Percentiles rank a stretch among this genome's conserved stretches.
Evolutionary conservation across 192 early-diverging fungal genomes (phyloP).

Genomic region (Rhizoclosmatium globosum): DNA sequence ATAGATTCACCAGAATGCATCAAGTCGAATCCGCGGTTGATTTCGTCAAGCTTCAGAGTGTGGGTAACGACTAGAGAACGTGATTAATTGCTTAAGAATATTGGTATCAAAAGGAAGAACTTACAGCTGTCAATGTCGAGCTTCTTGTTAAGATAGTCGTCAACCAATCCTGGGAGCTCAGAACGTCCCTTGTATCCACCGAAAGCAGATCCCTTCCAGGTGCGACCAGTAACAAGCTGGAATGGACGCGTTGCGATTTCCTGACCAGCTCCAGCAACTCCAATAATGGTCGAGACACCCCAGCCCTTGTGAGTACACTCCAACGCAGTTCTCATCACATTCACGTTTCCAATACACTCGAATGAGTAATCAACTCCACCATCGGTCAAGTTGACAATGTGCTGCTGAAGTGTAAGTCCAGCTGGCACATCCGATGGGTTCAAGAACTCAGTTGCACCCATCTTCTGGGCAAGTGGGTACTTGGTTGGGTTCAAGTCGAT

Average conservation of each 20-base stretch:
- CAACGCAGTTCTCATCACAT: slow-evolving; percentile 94
- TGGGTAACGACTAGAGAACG: slow-evolving; percentile 71
- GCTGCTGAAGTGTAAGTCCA: slow-evolving; percentile 79
- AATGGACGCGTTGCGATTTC: slow-evolving; percentile 95
- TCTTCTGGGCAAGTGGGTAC: slow-evolving; percentile 78
- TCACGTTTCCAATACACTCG: slow-evolving; percentile 91
- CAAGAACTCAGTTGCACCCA: slow-evolving; percentile 89
- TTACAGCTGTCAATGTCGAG: slow-evolving; percentile 90
- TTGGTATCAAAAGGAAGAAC: slow-evolving; percentile 8
- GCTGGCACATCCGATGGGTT: slow-evolving; percentile 81
- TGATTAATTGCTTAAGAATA: background rate
- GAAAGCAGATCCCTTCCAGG: slow-evolving; percentile 96
- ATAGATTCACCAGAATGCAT: slow-evolving; percentile 79
- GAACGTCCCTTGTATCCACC: slow-evolving; percentile 96
- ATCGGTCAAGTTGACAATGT: slow-evolving; percentile 90
- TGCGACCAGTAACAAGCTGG: slow-evolving; percentile 93
- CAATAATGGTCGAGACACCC: slow-evolving; percentile 87
- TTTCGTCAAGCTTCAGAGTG: slow-evolving; percentile 78
- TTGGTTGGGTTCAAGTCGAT: slow-evolving; percentile 91
- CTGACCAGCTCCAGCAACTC: slow-evolving; percentile 91
- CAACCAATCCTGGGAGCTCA: slow-evolving; percentile 86
- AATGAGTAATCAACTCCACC: slow-evolving; percentile 97
- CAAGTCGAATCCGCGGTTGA: slow-evolving; percentile 92
- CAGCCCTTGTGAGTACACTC: slow-evolving; percentile 84
- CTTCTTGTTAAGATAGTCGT: slow-evolving; percentile 83